Conservation (phyloP, 768 basidiomycete genomes). For the Suillus sp. region DNA sequence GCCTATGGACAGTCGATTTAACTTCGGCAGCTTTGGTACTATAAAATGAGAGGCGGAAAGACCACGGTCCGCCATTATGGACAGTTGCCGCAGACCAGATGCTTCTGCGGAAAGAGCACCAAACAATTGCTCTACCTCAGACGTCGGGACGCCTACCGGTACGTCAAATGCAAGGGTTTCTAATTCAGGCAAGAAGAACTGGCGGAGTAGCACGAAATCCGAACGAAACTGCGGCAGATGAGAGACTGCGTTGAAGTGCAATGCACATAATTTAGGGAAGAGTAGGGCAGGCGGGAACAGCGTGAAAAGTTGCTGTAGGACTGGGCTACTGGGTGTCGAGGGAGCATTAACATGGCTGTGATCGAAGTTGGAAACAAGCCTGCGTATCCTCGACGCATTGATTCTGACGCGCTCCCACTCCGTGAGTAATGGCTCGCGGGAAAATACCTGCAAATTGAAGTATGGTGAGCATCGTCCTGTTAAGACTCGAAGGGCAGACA, state of each 20-base stretch:
- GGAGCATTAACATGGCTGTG: rapidly evolving
- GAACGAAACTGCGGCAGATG: background rate
- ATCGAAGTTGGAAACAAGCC: too few species aligned
- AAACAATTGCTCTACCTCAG: background rate
- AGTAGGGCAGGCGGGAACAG: background rate
- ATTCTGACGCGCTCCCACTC: background rate
- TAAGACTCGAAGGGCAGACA: background rate
- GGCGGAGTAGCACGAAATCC: background rate
- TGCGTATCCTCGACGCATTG: background rate
- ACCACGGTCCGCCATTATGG: background rate
- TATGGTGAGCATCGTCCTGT: background rate
- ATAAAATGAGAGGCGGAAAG: background rate
- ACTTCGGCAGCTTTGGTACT: background rate
- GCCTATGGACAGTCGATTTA: background rate
- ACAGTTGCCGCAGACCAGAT: background rate
- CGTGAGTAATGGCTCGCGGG: background rate
- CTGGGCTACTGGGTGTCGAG: background rate
- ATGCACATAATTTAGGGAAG: background rate
- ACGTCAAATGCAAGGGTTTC: background rate
- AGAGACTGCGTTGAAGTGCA: background rate
- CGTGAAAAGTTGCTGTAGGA: background rate
- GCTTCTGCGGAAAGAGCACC: background rate
- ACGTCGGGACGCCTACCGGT: too few species aligned
- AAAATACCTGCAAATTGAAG: background rate
- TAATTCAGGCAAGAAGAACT: background rate